A percentile compares a stretch with the other conserved stretches of the same genome.
Evolutionary conservation across 192 early-diverging fungal species (phyloP).

Genomic region (Diversispora eburnea): DNA sequence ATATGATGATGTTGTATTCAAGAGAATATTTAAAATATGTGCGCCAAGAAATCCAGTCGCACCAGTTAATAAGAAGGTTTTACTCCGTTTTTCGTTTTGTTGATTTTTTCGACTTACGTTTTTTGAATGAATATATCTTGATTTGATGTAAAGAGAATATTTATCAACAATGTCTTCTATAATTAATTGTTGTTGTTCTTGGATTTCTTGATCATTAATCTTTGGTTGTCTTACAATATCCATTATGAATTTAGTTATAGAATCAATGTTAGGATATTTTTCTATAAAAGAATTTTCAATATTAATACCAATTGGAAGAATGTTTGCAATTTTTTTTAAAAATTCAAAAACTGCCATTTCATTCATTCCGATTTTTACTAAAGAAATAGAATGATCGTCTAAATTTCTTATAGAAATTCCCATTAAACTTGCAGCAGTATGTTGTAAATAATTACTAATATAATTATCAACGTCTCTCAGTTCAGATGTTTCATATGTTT

Average conservation of each 20-base stretch:
- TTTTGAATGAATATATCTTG: background rate
- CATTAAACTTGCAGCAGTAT: background rate
- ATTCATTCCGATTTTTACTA: conserved; percentile 8
- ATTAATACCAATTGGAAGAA: background rate
- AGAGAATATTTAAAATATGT: background rate
- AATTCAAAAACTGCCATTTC: background rate
- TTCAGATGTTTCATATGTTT: background rate
- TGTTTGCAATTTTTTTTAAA: background rate
- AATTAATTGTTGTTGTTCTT: background rate
- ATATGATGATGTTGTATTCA: background rate
- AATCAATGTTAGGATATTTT: background rate
- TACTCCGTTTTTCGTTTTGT: background rate
- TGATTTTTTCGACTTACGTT: background rate
- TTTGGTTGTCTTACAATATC: background rate
- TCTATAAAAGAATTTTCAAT: background rate
- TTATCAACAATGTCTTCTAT: conserved; percentile 10
- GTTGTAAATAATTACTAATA: conserved; percentile 8
- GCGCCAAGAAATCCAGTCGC: conserved; percentile 8
- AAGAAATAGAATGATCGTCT: conserved; percentile 3
- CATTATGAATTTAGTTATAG: background rate
- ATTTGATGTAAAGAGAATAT: conserved; percentile 1
- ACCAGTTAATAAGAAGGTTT: conserved; percentile 6
- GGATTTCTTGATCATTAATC: background rate
- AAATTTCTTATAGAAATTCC: background rate
- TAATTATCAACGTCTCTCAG: background rate